A percentile compares a stretch with the other conserved stretches of the same genome.
Evolutionary conservation across 1,284 basidiomycete genomes (phyloP).

Genomic region (Trichosporon sp.): DNA sequence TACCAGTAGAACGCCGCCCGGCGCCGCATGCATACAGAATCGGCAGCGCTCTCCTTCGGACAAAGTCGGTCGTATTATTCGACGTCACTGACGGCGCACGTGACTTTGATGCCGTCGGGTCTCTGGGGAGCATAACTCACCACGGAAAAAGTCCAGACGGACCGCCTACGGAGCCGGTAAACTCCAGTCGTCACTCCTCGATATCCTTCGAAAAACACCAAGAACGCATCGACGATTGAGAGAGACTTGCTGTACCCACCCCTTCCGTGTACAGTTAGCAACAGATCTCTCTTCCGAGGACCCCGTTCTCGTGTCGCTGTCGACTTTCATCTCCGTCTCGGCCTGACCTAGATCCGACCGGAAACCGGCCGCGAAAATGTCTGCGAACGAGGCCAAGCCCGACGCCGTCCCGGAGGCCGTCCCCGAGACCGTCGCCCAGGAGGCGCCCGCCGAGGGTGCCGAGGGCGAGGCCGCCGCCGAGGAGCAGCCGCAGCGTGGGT

Average conservation of each 20-base stretch:
- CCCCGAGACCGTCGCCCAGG: constrained; percentile 14
- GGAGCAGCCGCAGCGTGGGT: constrained; percentile 15
- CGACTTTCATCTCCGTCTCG: background rate
- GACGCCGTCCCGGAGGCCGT: constrained; percentile 9
- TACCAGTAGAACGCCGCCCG: background rate
- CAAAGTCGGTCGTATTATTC: constrained; percentile 1
- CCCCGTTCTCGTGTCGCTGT: background rate
- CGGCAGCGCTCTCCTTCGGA: background rate
- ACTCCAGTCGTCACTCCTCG: background rate
- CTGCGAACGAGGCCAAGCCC: constrained; percentile 20
- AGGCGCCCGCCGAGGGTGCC: constrained; percentile 10
- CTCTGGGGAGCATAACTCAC: background rate
- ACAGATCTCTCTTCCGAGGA: background rate
- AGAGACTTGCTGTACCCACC: constrained; percentile 1
- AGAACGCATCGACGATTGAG: background rate
- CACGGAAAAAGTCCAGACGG: constrained; percentile 1
- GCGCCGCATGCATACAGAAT: background rate
- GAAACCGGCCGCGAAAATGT: constrained; percentile 12
- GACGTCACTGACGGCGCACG: background rate
- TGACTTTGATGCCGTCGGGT: constrained; percentile 4
- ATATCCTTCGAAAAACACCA: background rate
- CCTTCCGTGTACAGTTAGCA: background rate
- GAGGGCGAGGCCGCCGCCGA: constrained; percentile 8
- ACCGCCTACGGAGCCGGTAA: background rate
- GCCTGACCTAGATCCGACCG: background rate